Evolutionary conservation across 2,329 filamentous ascomycete species (phyloP).

Genomic region (Phialophora verrucosa): DNA sequence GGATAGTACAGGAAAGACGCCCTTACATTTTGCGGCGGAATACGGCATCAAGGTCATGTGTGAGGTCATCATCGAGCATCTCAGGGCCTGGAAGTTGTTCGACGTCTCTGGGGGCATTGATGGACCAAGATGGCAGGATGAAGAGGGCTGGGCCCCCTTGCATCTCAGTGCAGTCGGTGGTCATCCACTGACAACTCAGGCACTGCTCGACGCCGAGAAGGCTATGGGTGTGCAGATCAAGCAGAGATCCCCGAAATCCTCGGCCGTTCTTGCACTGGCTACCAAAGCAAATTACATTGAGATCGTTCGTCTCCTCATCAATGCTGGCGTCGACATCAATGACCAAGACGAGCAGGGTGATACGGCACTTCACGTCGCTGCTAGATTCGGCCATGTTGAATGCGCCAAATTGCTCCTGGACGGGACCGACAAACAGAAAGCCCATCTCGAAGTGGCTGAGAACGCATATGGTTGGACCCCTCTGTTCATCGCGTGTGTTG

Average conservation of each 20-base stretch:
- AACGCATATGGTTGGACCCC: constrained; percentile 92
- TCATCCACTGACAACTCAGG: constrained; percentile 82
- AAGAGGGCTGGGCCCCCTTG: constrained; percentile 86
- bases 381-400: constrained; percentile 81
- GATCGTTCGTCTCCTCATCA: constrained; percentile 85
- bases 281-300: constrained; percentile 83
- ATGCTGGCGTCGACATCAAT: constrained; percentile 90
- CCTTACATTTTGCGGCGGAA: constrained; percentile 91
- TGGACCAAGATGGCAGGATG: constrained; percentile 85
- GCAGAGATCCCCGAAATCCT: constrained; percentile 77
- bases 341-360: constrained; percentile 90
- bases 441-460: constrained; percentile 77
- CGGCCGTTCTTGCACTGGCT: constrained; percentile 83
- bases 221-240: constrained; percentile 69
- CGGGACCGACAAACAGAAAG: constrained; percentile 72
- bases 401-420: constrained; percentile 78
- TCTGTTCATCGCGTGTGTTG: constrained; percentile 89
- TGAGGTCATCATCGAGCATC: constrained; percentile 81
- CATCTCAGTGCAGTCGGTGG: constrained; percentile 92
- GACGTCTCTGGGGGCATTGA: constrained; percentile 85
- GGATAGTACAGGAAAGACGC: constrained; percentile 81
- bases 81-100: constrained; percentile 89
- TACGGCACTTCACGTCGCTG: constrained; percentile 88
- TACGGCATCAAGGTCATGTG: constrained; percentile 94
- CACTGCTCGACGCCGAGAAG: constrained; percentile 78